Conservation (phyloP, 228 moss, liverwort and hornwort genomes). For the Sphagnum fallax region DNA sequence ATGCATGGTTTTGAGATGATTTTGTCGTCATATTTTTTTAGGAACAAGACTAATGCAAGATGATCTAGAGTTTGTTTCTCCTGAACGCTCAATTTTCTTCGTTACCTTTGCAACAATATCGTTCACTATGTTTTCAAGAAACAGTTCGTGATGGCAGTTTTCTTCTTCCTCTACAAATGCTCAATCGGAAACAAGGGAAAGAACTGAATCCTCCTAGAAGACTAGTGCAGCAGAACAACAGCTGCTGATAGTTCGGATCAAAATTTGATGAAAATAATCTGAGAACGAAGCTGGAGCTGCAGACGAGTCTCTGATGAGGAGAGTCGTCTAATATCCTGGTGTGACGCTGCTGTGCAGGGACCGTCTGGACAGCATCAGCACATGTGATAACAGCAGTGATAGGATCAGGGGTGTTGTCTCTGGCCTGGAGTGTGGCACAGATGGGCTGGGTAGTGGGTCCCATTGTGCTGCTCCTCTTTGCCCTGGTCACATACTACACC, state of each 20-base stretch:
- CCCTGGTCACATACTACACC: slow-evolving; percentile 59
- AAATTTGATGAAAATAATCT: background rate
- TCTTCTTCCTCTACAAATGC: background rate
- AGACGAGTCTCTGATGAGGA: background rate
- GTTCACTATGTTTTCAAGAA: no score
- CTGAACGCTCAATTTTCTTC: no score
- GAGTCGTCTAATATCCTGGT: background rate
- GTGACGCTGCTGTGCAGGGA: slow-evolving; percentile 22
- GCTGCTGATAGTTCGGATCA: background rate
- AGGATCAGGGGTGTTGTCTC: slow-evolving; percentile 67
- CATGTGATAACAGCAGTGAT: slow-evolving; percentile 84
- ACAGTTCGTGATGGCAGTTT: no score
- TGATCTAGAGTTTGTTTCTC: no score
- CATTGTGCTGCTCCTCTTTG: slow-evolving; percentile 44
- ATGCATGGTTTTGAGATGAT: no score
- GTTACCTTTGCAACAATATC: no score
- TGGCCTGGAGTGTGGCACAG: slow-evolving; percentile 84
- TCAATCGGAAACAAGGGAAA: background rate
- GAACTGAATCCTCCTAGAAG: background rate
- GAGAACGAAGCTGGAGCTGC: background rate
- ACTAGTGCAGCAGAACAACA: no score
- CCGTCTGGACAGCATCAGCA: slow-evolving; percentile 38
- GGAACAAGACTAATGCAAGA: no score
- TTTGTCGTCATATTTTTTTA: no score
- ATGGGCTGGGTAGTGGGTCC: slow-evolving; percentile 92